Evolutionary conservation across 1,284 basidiomycete species (phyloP).

Genomic region (Boletus sp.): DNA sequence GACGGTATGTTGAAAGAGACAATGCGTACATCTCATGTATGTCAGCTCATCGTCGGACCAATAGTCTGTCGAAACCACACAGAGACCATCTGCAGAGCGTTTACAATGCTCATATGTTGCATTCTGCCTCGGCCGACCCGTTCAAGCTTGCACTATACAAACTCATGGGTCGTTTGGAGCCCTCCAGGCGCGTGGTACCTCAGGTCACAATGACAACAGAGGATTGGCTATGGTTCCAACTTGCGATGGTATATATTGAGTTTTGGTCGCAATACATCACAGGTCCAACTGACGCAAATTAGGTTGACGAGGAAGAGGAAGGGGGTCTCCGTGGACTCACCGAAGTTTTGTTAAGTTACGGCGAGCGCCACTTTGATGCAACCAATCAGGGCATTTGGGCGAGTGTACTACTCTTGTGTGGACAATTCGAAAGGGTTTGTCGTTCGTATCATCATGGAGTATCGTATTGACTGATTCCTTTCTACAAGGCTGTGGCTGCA

Average conservation of each 20-base stretch:
- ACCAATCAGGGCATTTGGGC: constrained; percentile 77
- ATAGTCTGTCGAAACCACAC: constrained; percentile 71
- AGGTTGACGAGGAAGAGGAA: constrained; percentile 75
- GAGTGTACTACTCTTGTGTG: constrained; percentile 85
- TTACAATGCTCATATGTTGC: constrained; percentile 91
- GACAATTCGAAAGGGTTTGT: constrained; percentile 88
- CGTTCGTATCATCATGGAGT: neutral
- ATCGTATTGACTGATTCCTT: neutral
- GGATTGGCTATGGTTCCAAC: constrained; percentile 99
- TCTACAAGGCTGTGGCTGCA: constrained; percentile 63
- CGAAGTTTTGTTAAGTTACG: constrained; percentile 81
- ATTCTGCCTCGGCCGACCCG: constrained; percentile 82
- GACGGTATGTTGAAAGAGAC: constrained; percentile 48
- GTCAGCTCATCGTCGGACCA: constrained; percentile 5
- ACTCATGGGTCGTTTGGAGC: constrained; percentile 90
- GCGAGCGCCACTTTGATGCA: constrained; percentile 88
- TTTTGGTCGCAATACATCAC: neutral
- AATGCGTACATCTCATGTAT: constrained; percentile 1
- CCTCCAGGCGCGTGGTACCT: constrained; percentile 74
- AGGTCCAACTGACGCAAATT: constrained; percentile 2
- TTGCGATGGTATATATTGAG: constrained; percentile 61
- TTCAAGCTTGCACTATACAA: constrained; percentile 97
- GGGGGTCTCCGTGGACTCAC: constrained; percentile 79
- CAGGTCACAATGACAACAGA: constrained; percentile 90
- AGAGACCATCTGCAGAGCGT: constrained; percentile 83